Evolutionary conservation across 495 filamentous ascomycete genomes (phyloP).

Genomic region (Trichoderma parareesei): DNA sequence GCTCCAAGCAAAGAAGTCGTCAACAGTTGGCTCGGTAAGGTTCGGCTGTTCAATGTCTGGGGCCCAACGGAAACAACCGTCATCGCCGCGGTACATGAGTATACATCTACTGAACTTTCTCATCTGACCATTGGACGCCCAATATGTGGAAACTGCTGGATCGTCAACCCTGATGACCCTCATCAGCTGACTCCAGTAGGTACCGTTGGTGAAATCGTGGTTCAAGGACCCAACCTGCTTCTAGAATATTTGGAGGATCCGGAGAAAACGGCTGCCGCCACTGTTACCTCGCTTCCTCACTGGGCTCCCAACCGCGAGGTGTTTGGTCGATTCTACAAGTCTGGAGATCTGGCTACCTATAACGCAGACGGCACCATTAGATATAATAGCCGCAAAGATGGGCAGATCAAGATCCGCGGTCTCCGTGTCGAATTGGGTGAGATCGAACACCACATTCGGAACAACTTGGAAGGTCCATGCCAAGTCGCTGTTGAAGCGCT

Average conservation of each 20-base stretch:
- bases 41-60: slow-evolving; percentile 13
- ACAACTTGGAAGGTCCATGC: slow-evolving; percentile 8
- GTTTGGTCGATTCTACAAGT: slow-evolving; percentile 28
- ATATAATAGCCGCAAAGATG: slow-evolving; percentile 32
- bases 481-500: slow-evolving; percentile 7
- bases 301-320: background rate
- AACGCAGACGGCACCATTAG: slow-evolving; percentile 36
- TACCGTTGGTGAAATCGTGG: slow-evolving; percentile 38
- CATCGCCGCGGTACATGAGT: slow-evolving; percentile 13
- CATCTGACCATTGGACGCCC: slow-evolving; percentile 34
- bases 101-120: slow-evolving; percentile 14
- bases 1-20: slow-evolving; percentile 22
- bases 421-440: slow-evolving; percentile 33
- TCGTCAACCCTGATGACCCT: slow-evolving; percentile 40
- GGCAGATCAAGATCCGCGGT: slow-evolving; percentile 60
- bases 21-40: slow-evolving; percentile 16
- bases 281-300: background rate
- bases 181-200: slow-evolving; percentile 38
- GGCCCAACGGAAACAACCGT: slow-evolving; percentile 15
- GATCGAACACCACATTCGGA: slow-evolving; percentile 17
- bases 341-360: slow-evolving; percentile 36
- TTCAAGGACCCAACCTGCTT: slow-evolving; percentile 38
- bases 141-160: slow-evolving; percentile 34
- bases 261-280: slow-evolving; percentile 9
- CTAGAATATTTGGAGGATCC: slow-evolving; percentile 11